Evolutionary conservation across 805 yeast genomes (phyloP).

Genomic region (Millerozyma miso): DNA sequence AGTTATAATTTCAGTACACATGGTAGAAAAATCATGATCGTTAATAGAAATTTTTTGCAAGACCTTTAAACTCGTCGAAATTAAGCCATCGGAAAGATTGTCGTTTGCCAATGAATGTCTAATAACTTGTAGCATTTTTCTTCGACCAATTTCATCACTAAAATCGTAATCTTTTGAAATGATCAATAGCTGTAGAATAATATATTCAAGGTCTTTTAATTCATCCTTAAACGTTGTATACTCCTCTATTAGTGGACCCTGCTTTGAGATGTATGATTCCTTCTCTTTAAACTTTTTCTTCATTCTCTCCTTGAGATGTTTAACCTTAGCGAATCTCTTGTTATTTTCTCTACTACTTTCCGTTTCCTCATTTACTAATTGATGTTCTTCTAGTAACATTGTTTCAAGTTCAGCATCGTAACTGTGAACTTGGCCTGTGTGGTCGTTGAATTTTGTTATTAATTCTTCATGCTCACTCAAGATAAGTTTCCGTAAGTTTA

Average conservation of each 20-base stretch:
- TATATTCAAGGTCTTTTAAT: slow-evolving; percentile 60
- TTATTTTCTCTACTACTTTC: slow-evolving; percentile 13
- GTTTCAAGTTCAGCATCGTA: slow-evolving; percentile 12
- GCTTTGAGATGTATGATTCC: slow-evolving; percentile 8
- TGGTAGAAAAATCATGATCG: slow-evolving; percentile 79
- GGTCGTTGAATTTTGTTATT: slow-evolving; percentile 15
- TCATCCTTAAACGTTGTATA: slow-evolving; percentile 37
- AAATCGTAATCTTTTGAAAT: slow-evolving; percentile 74
- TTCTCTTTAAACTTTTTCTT: slow-evolving; percentile 8
- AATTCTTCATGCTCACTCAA: slow-evolving; percentile 19
- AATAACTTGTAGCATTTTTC: slow-evolving; percentile 56
- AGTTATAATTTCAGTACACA: slow-evolving; percentile 79
- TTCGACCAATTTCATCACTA: slow-evolving; percentile 86
- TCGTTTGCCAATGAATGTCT: slow-evolving; percentile 54
- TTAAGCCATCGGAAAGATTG: slow-evolving; percentile 49
- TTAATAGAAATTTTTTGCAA: slow-evolving; percentile 67
- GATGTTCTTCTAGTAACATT: slow-evolving; percentile 18
- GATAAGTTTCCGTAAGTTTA: slow-evolving; percentile 40
- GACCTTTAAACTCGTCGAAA: slow-evolving; percentile 57
- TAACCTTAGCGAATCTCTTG: slow-evolving; percentile 13
- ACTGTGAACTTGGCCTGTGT: slow-evolving; percentile 11
- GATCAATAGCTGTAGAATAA: slow-evolving; percentile 66
- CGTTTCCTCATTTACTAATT: slow-evolving; percentile 9
- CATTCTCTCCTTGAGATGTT: slow-evolving; percentile 14
- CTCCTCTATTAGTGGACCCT: slow-evolving; percentile 16